Evolutionary conservation across 768 basidiomycete species (phyloP).

Genomic region (Myochromella boudieri): DNA sequence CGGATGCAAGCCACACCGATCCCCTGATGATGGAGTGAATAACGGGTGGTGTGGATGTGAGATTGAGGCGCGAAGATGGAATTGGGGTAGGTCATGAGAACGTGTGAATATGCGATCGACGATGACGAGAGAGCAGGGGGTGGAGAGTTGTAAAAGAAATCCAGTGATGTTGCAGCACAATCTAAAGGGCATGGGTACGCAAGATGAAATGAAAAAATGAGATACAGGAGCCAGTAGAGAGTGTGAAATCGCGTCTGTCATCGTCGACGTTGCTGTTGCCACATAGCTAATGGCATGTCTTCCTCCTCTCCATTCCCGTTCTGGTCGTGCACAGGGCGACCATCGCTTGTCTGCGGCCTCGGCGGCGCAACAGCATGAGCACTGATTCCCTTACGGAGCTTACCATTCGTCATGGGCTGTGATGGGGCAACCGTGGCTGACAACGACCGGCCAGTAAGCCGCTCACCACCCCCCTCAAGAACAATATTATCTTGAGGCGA

Average conservation of each 20-base stretch:
- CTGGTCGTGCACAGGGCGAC: conserved; percentile 19
- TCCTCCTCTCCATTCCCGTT: conserved; percentile 60
- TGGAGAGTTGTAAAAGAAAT: conserved; percentile 10
- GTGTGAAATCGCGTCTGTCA: conserved; percentile 26
- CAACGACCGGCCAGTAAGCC: conserved; percentile 62
- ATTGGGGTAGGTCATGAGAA: conserved; percentile 5
- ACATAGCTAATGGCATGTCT: conserved; percentile 77
- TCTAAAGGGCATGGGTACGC: conserved; percentile 17
- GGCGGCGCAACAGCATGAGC: conserved; percentile 53
- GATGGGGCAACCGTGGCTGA: conserved; percentile 61
- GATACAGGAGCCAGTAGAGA: conserved; percentile 6
- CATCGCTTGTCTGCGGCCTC: conserved; percentile 40
- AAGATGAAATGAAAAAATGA: conserved; percentile 9
- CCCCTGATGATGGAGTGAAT: too few species aligned
- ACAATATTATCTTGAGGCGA: conserved; percentile 34
- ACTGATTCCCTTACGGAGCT: conserved; percentile 62
- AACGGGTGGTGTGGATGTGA: conserved; percentile 4
- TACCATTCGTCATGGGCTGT: conserved; percentile 44
- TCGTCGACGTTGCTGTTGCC: conserved; percentile 72
- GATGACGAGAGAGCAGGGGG: conserved; percentile 6
- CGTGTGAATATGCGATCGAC: conserved; percentile 2
- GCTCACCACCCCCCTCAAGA: conserved; percentile 23
- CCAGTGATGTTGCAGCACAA: conserved; percentile 21
- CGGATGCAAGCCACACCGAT: too few species aligned
- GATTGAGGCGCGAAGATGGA: not conserved